Percentiles rank a stretch among this genome's conserved stretches.
These are phyloP conservation scores for Coemansia sp. DNA, from an alignment of 192 early-diverging fungal genomes.

Conservation along the genomic window DNA sequence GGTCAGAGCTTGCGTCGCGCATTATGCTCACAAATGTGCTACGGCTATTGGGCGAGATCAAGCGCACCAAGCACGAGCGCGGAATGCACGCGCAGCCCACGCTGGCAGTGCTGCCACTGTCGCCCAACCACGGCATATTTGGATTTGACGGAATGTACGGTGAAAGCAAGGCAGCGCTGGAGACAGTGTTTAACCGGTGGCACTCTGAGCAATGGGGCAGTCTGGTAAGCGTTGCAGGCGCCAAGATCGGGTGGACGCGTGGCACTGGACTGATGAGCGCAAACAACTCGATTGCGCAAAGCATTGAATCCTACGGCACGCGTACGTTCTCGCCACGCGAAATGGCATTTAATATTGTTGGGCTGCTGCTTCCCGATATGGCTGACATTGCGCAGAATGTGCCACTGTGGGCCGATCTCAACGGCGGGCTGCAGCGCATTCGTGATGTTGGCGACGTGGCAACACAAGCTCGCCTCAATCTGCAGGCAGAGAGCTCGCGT, in stretches of 20 bases:
- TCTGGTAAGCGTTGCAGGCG: constrained; percentile 81
- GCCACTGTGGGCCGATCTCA: constrained; percentile 94
- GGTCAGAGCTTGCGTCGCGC: constrained; percentile 82
- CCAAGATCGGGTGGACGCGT: constrained; percentile 96
- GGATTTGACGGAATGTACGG: constrained; percentile 90
- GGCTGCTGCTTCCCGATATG: constrained; percentile 79
- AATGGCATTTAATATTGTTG: constrained; percentile 93
- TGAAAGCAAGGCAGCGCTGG: constrained; percentile 89
- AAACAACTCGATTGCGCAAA: constrained; percentile 86
- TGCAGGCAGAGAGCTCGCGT: constrained; percentile 4
- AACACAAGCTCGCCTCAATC: not conserved
- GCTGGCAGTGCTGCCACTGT: constrained; percentile 82
- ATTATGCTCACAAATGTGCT: constrained; percentile 94
- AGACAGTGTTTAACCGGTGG: constrained; percentile 91
- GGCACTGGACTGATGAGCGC: constrained; percentile 91
- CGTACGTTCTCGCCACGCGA: constrained; percentile 89
- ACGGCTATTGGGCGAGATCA: constrained; percentile 82
- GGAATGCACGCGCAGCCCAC: constrained; percentile 79
- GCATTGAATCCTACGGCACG: constrained; percentile 75
- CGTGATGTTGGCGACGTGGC: constrained; percentile 39
- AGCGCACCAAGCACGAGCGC: constrained; percentile 66
- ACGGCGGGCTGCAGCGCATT: constrained; percentile 86
- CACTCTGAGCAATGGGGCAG: constrained; percentile 81
- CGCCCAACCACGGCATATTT: constrained; percentile 96
- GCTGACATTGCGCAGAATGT: constrained; percentile 67